Percentiles rank a stretch among this genome's conserved stretches.
Evolutionary conservation across 108 stramenopile genomes (phyloP).

Genomic region (Hondaea fermentalgiana): DNA sequence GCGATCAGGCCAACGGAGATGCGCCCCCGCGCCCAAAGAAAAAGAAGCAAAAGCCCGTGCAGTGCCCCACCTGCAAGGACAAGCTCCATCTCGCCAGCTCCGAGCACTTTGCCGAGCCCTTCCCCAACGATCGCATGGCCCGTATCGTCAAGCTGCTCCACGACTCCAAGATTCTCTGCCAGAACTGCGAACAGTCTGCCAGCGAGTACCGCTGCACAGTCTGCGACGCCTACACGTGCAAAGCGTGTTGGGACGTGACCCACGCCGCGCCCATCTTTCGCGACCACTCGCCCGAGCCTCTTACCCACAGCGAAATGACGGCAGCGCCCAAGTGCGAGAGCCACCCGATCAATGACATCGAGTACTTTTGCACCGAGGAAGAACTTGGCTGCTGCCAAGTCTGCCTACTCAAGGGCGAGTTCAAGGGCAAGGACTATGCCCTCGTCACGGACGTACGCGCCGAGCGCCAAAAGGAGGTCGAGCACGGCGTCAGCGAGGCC

Average conservation of each 20-base stretch:
- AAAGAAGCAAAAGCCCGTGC: not conserved
- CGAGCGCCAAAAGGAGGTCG: slow-evolving; percentile 13
- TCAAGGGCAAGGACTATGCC: slow-evolving; percentile 15
- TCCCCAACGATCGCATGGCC: not conserved
- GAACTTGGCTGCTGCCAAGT: not conserved
- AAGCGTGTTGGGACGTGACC: not conserved
- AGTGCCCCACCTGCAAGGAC: slow-evolving; percentile 13
- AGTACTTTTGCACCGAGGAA: slow-evolving; percentile 16
- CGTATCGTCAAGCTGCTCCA: not conserved
- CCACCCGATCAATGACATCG: not conserved
- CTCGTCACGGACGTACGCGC: not conserved
- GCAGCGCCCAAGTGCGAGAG: not conserved
- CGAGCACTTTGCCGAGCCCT: not conserved
- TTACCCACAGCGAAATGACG: not conserved
- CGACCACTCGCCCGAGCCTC: not conserved
- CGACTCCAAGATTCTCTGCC: slow-evolving; percentile 12
- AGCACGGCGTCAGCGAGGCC: slow-evolving; percentile 3
- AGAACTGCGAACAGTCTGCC: not conserved
- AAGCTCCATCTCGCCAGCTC: not conserved
- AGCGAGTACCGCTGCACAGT: not conserved
- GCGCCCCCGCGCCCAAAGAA: not conserved
- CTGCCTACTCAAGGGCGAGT: slow-evolving; percentile 8
- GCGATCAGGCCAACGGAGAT: not conserved
- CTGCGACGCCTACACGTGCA: not conserved
- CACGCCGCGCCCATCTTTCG: not conserved